A percentile compares a stretch with the other conserved stretches of the same genome.
Evolutionary conservation across 192 early-diverging fungal species (phyloP).

Genomic region (Diversispora epigaea): DNA sequence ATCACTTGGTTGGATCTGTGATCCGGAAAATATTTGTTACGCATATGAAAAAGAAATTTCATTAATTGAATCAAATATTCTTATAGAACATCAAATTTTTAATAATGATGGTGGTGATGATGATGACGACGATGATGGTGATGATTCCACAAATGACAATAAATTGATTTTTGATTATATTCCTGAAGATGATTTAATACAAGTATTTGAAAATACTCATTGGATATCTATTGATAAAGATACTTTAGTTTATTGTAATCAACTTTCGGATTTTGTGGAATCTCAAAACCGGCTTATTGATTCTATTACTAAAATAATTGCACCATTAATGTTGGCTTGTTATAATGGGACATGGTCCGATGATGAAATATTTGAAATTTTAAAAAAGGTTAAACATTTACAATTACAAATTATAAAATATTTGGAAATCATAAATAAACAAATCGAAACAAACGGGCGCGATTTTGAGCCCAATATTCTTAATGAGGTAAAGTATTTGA

Average conservation of each 20-base stretch:
- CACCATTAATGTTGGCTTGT: constrained; percentile 31
- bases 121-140: neutral
- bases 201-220: constrained; percentile 13
- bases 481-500: neutral
- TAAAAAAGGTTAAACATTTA: neutral
- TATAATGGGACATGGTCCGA: constrained; percentile 8
- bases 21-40: neutral
- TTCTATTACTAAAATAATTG: constrained; percentile 2
- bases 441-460: neutral
- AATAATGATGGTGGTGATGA: neutral
- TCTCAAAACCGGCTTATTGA: neutral
- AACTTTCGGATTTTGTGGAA: constrained; percentile 14
- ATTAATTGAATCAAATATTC: constrained; percentile 23
- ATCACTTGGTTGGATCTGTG: neutral
- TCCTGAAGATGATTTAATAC: constrained; percentile 21
- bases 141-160: neutral
- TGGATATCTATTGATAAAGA: constrained; percentile 30
- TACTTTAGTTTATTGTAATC: neutral
- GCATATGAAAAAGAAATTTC: constrained; percentile 22
- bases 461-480: constrained; percentile 11
- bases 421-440: constrained; percentile 6
- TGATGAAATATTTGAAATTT: neutral
- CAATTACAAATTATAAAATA: constrained; percentile 19
- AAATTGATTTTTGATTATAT: neutral
- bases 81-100: constrained; percentile 1